A percentile compares a stretch with the other conserved stretches of the same genome.
Conservation (phyloP, 1,284 basidiomycete genomes). For the Bondarzewia mesenterica region DNA sequence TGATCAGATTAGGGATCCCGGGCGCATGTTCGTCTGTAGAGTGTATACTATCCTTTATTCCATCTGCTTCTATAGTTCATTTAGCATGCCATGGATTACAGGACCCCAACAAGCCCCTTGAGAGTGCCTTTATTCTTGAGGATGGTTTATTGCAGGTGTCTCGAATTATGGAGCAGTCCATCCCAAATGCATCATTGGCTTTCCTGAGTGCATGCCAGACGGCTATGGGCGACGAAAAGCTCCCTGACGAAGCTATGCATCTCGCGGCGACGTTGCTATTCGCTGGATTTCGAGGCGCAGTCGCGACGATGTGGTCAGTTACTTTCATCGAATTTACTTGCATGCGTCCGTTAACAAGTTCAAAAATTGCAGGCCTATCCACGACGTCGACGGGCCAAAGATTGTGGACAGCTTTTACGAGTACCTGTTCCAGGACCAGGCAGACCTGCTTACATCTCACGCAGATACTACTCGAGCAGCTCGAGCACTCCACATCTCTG, state of each 20-base stretch:
- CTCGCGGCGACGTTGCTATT: constrained; percentile 1
- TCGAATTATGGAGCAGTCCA: background rate
- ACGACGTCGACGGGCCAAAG: background rate
- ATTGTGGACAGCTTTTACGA: background rate
- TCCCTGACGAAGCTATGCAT: background rate
- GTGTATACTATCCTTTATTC: background rate
- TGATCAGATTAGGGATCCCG: background rate
- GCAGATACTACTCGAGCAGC: too few species aligned
- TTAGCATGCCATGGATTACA: background rate
- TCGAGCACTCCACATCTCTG: too few species aligned
- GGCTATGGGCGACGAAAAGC: background rate
- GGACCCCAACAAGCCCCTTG: background rate
- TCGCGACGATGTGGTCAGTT: constrained; percentile 1
- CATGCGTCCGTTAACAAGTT: background rate
- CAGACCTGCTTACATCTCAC: too few species aligned
- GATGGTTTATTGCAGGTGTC: background rate
- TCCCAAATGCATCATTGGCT: background rate
- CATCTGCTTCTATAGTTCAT: background rate
- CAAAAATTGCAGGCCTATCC: background rate
- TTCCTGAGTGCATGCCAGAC: constrained; percentile 1
- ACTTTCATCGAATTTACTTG: too few species aligned
- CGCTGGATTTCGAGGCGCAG: background rate
- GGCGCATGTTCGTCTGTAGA: background rate
- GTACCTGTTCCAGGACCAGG: background rate
- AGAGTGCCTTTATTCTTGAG: background rate